Conservation (phyloP, 2,329 filamentous ascomycete species). For the Cladosporium sp. region DNA sequence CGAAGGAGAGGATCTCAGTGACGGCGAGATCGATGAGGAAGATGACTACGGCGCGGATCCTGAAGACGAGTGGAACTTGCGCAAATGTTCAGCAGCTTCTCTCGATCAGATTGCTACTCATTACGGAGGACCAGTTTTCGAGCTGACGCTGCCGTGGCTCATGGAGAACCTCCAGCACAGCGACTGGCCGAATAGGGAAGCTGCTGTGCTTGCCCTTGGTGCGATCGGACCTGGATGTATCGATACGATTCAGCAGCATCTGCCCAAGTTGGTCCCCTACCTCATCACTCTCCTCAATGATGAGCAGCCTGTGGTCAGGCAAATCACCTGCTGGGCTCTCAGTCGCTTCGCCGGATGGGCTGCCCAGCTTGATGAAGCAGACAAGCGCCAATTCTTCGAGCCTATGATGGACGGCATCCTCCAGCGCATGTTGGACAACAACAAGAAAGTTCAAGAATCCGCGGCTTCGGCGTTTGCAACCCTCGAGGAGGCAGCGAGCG, state of each 20-base stretch:
- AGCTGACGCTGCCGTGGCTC: constrained; percentile 87
- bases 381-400: constrained; percentile 77
- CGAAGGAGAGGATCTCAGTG: constrained; percentile 70
- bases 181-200: constrained; percentile 90
- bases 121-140: constrained; percentile 83
- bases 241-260: constrained; percentile 80
- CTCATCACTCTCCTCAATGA: constrained; percentile 83
- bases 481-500: constrained; percentile 87
- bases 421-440: constrained; percentile 89
- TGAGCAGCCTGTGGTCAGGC: constrained; percentile 81
- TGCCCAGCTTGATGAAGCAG: constrained; percentile 63
- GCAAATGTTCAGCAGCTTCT: constrained; percentile 95
- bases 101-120: constrained; percentile 91
- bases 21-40: constrained; percentile 81
- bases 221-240: constrained; percentile 95
- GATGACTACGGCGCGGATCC: constrained; percentile 67
- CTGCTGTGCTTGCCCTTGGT: constrained; percentile 87
- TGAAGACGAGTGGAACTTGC: constrained; percentile 89
- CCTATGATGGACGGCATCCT: constrained; percentile 97
- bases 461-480: constrained; percentile 95
- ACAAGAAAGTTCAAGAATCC: constrained; percentile 97
- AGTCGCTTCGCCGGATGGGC: constrained; percentile 94
- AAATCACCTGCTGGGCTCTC: constrained; percentile 97
- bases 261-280: constrained; percentile 86
- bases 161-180: constrained; percentile 82